Conservation (phyloP, 257 asterid species). For the Gentiana macrophylla region DNA sequence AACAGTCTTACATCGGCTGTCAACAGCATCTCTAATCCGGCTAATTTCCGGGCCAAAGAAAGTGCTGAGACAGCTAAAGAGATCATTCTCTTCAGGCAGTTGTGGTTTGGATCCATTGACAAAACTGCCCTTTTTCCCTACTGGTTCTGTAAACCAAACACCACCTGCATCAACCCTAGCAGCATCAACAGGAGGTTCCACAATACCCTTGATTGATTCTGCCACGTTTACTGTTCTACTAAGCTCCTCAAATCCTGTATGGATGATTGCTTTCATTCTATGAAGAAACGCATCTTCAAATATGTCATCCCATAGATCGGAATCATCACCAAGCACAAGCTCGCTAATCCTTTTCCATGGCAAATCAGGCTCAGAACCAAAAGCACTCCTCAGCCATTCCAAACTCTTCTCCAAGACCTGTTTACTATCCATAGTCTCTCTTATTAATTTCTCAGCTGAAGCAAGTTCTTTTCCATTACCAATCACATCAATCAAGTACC, state of each 20-base stretch:
- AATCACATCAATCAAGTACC: conserved; percentile 73
- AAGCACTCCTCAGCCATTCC: conserved; percentile 96
- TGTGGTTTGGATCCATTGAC: conserved; percentile 40
- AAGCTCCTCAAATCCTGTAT: conserved; percentile 61
- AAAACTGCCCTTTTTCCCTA: conserved; percentile 40
- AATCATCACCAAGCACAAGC: conserved; percentile 93
- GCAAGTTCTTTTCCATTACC: conserved; percentile 82
- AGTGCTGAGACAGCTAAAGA: conserved; percentile 57
- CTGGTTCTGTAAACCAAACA: conserved; percentile 84
- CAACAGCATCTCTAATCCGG: conserved; percentile 83
- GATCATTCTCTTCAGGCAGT: conserved; percentile 65
- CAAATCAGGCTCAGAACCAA: conserved; percentile 94
- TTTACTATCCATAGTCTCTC: conserved; percentile 88
- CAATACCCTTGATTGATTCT: conserved; percentile 52
- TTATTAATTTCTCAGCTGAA: conserved; percentile 76
- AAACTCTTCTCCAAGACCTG: conserved; percentile 91
- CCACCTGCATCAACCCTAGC: conserved; percentile 50
- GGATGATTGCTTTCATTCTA: conserved; percentile 82
- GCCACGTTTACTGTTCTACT: conserved; percentile 51
- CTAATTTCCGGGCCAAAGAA: conserved; percentile 89
- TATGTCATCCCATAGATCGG: conserved; percentile 94
- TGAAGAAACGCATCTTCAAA: conserved; percentile 87
- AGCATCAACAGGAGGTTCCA: conserved; percentile 33
- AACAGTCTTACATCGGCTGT: conserved; percentile 65
- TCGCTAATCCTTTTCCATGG: conserved; percentile 96